Base-by-base conservation (phyloP, 257 asterid species). In the Cynanchum wilfordii region DNA sequence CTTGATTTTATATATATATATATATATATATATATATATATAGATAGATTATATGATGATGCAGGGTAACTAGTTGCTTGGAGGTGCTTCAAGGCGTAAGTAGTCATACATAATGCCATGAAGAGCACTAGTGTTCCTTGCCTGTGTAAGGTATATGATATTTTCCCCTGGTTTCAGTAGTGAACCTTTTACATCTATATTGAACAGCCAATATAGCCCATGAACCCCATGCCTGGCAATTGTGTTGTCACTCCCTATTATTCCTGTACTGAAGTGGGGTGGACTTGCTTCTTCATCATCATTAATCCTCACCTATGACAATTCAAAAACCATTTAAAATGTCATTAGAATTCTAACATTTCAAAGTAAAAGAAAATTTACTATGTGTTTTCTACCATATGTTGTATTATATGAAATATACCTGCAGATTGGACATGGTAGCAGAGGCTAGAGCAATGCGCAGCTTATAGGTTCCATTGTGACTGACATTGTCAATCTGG, bases 101-200 rank as follows among this genome's bases (percentile, higher is more conserved):
- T 89, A 90, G 67, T 90, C 97, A 73, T 90, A 90, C 96, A 90
- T 87, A 63, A 90, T 67, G 47, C 92, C 94, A 22, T 87, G 92
- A 20, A 89, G 74, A 69, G 88, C 87, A 65, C 88, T 85, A 25
- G 79, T 82, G 50, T 55, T 81, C 59, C 74, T 82, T 8, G 96
- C 87, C 60, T 89, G 96, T 42, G 88, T 86, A 51, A 89, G 84
- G 77, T 79, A 85, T 29, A 90, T 71, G 1, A 74, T 85, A 73
- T 90, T 90, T 20, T 80, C 85, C 25, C 94, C 96, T 55, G 79
- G 75, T 58, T 73, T 70, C n/a, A 91, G 84, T 6, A 47, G 55
- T 42, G 71, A 54, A 30, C 83, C 79, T 19, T 33, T 55, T 64
- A 89, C 76, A 20, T 85, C 87, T 50, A 87, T 69, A 54, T 50